A percentile compares a stretch with the other conserved stretches of the same genome.
Evolutionary conservation across 2,329 filamentous ascomycete genomes (phyloP).

Genomic region (Ascochyta viciae-villosae): DNA sequence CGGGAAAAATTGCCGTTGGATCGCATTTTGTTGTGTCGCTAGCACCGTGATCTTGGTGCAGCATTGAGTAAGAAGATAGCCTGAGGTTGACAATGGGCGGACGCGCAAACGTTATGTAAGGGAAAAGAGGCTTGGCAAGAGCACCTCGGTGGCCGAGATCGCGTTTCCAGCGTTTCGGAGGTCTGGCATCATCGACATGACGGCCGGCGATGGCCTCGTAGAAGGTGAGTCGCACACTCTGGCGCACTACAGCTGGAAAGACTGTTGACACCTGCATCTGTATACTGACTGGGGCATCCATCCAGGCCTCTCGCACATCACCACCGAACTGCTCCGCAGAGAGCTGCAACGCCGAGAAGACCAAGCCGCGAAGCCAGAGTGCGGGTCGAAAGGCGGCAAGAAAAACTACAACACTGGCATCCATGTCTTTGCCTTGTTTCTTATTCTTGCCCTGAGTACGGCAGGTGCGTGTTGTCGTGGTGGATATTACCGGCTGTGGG

Average conservation of each 20-base stretch:
- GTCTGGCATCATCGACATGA: constrained; percentile 30
- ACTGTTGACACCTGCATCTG: constrained; percentile 1
- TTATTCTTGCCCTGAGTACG: constrained; percentile 64
- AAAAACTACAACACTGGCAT: constrained; percentile 62
- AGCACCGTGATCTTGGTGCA: constrained; percentile 4
- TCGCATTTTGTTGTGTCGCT: background rate
- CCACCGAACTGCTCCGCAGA: constrained; percentile 54
- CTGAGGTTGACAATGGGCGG: constrained; percentile 5
- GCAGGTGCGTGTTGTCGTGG: constrained; percentile 48
- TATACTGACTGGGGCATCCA: constrained; percentile 23
- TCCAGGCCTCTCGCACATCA: constrained; percentile 44
- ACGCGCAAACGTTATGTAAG: constrained; percentile 18
- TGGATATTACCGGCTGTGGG: background rate
- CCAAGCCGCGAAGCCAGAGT: constrained; percentile 52
- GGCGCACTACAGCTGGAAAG: background rate
- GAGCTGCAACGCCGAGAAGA: constrained; percentile 60
- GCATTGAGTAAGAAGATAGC: background rate
- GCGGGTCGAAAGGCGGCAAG: constrained; percentile 57
- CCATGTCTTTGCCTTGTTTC: constrained; percentile 64
- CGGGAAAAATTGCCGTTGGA: constrained; percentile 11
- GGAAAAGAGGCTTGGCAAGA: constrained; percentile 25
- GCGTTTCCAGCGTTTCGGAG: constrained; percentile 8
- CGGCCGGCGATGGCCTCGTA: constrained; percentile 17
- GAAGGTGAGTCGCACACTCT: constrained; percentile 26
- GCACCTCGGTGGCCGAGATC: constrained; percentile 16